Conservation (phyloP, 768 basidiomycete species). For the Boletus rex-veris region DNA sequence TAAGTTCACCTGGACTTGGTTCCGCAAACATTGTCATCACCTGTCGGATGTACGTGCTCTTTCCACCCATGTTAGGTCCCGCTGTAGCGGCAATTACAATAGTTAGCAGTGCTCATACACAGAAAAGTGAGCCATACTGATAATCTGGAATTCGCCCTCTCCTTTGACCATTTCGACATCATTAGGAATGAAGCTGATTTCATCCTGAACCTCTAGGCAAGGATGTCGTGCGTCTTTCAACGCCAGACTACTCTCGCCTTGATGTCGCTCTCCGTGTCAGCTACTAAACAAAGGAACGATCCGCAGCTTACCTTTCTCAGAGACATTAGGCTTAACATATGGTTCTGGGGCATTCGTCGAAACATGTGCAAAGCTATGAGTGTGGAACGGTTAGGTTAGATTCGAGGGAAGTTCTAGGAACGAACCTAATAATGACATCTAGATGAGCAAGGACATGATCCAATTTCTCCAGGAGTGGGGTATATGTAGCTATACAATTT, state of each 20-base stretch:
- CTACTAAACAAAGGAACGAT: not conserved
- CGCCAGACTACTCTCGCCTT: slow-evolving; percentile 77
- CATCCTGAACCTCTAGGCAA: slow-evolving; percentile 95
- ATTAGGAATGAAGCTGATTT: slow-evolving; percentile 92
- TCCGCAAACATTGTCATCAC: slow-evolving; percentile 31
- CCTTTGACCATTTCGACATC: slow-evolving; percentile 94
- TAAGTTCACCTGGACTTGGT: not conserved
- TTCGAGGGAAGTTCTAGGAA: not conserved
- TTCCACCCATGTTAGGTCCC: slow-evolving; percentile 99
- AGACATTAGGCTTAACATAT: slow-evolving; percentile 82
- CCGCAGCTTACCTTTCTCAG: slow-evolving; percentile 60
- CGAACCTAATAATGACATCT: slow-evolving; percentile 86
- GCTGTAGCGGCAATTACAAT: slow-evolving; percentile 40
- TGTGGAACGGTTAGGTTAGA: not conserved
- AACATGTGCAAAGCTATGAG: slow-evolving; percentile 81
- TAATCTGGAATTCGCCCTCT: slow-evolving; percentile 93
- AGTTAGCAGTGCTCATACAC: not conserved
- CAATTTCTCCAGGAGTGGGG: slow-evolving; percentile 78
- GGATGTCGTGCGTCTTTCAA: slow-evolving; percentile 90
- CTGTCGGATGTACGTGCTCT: slow-evolving; percentile 95
- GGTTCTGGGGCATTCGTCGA: slow-evolving; percentile 81
- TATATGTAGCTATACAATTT: slow-evolving; percentile 73
- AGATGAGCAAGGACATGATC: slow-evolving; percentile 85
- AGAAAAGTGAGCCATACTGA: slow-evolving; percentile 52
- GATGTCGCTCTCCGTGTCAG: not conserved